Evolutionary conservation across 257 asterid genomes (phyloP).

Genomic region (Sherardia arvensis): DNA sequence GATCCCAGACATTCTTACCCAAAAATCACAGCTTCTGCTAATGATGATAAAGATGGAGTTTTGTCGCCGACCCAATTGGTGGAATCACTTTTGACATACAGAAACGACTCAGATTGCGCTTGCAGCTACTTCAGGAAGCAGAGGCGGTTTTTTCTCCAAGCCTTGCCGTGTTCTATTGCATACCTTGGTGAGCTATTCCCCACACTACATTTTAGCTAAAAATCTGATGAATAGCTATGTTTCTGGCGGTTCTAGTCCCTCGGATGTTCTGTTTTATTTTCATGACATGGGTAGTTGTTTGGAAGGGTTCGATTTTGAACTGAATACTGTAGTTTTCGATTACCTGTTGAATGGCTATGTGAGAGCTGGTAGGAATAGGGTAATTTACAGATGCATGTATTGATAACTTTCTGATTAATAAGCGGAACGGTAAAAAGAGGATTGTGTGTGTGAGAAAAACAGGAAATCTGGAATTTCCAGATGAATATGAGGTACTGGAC

Average conservation of each 20-base stretch:
- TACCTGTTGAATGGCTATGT: conserved; percentile 49
- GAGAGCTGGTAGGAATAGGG: conserved; percentile 34
- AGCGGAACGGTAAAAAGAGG: no score
- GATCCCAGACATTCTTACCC: conserved; percentile 6
- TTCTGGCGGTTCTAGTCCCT: conserved; percentile 35
- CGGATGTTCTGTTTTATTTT: conserved; percentile 29
- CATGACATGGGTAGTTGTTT: conserved; percentile 34
- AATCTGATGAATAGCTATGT: conserved; percentile 30
- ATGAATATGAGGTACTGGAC: no score
- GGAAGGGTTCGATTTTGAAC: conserved; percentile 37
- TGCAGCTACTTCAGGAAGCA: conserved; percentile 36
- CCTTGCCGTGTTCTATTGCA: conserved; percentile 58
- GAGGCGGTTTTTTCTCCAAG: conserved; percentile 36
- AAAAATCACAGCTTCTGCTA: conserved; percentile 14
- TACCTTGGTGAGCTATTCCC: conserved; percentile 46
- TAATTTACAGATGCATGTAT: no score
- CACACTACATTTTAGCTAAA: conserved; percentile 26
- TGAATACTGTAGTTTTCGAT: conserved; percentile 34
- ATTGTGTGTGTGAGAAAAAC: no score
- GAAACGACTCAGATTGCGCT: conserved; percentile 54
- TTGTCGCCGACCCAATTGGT: conserved; percentile 23
- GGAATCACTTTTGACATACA: conserved; percentile 36
- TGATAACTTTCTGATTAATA: no score
- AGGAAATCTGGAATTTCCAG: no score
- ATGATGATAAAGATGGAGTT: conserved; percentile 3